These are phyloP conservation scores for Phoma sp. DNA, from an alignment of 2,329 filamentous ascomycete species.

Conservation along the genomic window DNA sequence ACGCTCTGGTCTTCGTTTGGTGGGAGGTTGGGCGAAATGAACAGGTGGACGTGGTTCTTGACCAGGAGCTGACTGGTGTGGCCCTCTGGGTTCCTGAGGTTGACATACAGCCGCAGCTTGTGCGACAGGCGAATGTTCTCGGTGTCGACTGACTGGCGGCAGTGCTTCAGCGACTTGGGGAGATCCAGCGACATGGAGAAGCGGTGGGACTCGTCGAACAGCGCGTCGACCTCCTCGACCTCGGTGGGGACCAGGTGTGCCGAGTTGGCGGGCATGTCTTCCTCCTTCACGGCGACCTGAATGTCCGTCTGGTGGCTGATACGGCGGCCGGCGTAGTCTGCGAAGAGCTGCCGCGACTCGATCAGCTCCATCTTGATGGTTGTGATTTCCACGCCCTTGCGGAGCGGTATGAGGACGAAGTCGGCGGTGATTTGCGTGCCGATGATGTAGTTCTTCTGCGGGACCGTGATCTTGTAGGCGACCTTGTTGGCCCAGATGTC, in stretches of 20 bases:
- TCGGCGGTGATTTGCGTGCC: conserved; percentile 85
- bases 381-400: conserved; percentile 89
- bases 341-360: conserved; percentile 59
- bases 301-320: conserved; percentile 39
- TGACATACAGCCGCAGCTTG: conserved; percentile 89
- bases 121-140: conserved; percentile 91
- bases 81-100: conserved; percentile 92
- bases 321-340: conserved; percentile 53
- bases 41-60: conserved; percentile 87
- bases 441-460: conserved; percentile 92
- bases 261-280: conserved; percentile 45
- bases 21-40: conserved; percentile 92
- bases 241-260: conserved; percentile 37
- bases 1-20: conserved; percentile 88
- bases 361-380: conserved; percentile 80
- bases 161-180: conserved; percentile 80
- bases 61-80: conserved; percentile 93
- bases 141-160: conserved; percentile 87
- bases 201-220: conserved; percentile 64
- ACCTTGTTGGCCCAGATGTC: conserved; percentile 98
- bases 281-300: conserved; percentile 43
- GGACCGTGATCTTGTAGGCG: conserved; percentile 91
- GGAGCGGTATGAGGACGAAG: conserved; percentile 83
- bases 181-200: conserved; percentile 69
- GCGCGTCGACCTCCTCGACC: conserved; percentile 41